Base-by-base conservation (phyloP, 2,329 filamentous ascomycete species). In the Hymenoscyphus infarciens region DNA sequence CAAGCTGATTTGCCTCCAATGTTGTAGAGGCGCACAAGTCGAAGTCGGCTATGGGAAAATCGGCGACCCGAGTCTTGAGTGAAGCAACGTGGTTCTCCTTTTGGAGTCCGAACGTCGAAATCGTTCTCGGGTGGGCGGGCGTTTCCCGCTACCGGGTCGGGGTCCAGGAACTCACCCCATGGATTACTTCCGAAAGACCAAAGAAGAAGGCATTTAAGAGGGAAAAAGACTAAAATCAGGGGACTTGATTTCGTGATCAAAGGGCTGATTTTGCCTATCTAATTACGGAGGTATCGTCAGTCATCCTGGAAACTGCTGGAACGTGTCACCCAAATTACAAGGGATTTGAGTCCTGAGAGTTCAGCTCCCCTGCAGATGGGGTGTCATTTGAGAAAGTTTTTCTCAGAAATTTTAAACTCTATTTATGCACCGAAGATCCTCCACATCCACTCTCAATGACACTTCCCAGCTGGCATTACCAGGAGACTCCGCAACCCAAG, bases 401-500 rank as follows among this genome's bases (percentile, higher is more conserved):
- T 22, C 19, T 49, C 10, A 25, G 8, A 19, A 49, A 22, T 19
- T 15, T 10, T 4, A 49, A 59, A 59, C 38, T 49, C 31, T 59
- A 59, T 39, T 29, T 15, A 29, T 25, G 19, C 38, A 52, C 57
- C 57, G 57, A 59, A 59, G 57, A 59, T 49, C 57, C 57, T 39
- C 57, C 57, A 58, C 56, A 22, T 58, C 56, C 56, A 58, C 56
- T 38, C n/a, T 7, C 19, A 19, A 55, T 31, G 33, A 35, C 13
- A 35, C 33, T 11, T 3, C 42, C 42, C 6, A 22, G n/a, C 42
- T 49, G 19, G 42, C 19, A 49, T 49, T 49, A 22, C 19, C 25
- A 27, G 25, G 25, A 27, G 25, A 27, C 25, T n/a, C n/a, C n/a
- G n/a, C n/a, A n/a, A n/a, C n/a, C n/a, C n/a, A n/a, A n/a, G n/a